Conservation (phyloP, 441 rosid species). For the Omphalea diandra region DNA sequence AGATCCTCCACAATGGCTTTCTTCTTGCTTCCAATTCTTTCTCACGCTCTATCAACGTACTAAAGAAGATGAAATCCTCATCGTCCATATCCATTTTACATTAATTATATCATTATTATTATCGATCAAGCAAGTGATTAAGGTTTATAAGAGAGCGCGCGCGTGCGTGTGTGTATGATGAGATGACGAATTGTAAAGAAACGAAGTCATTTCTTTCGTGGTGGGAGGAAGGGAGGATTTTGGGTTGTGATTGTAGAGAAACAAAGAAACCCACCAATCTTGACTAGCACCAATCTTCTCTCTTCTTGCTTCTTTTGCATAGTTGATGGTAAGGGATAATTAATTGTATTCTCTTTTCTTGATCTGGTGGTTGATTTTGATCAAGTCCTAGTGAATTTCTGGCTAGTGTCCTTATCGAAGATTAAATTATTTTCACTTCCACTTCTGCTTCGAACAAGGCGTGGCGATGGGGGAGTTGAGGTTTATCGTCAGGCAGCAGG, state of each 20-base stretch:
- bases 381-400: constrained; percentile 36
- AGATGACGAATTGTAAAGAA: no score
- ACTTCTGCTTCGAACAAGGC: constrained; percentile 50
- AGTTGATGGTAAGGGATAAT: constrained; percentile 23
- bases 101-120: no score
- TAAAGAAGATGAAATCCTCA: constrained; percentile 80
- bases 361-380: constrained; percentile 62
- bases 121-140: no score
- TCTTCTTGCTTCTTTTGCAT: constrained; percentile 32
- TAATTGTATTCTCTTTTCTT: constrained; percentile 29
- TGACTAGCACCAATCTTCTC: neutral
- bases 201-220: no score
- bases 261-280: no score
- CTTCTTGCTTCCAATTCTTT: constrained; percentile 89
- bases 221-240: no score
- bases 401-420: constrained; percentile 29
- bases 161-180: no score
- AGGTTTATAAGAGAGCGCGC: no score
- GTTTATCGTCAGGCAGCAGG: no score
- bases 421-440: constrained; percentile 33
- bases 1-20: constrained; percentile 87
- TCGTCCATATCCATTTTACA: constrained; percentile 74
- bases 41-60: constrained; percentile 94
- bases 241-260: no score
- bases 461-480: constrained; percentile 28